A percentile compares a stretch with the other conserved stretches of the same genome.
These are phyloP conservation scores for Sphagnum tenellum DNA, from an alignment of 225 moss, liverwort and hornwort species.

Conservation along the genomic window DNA sequence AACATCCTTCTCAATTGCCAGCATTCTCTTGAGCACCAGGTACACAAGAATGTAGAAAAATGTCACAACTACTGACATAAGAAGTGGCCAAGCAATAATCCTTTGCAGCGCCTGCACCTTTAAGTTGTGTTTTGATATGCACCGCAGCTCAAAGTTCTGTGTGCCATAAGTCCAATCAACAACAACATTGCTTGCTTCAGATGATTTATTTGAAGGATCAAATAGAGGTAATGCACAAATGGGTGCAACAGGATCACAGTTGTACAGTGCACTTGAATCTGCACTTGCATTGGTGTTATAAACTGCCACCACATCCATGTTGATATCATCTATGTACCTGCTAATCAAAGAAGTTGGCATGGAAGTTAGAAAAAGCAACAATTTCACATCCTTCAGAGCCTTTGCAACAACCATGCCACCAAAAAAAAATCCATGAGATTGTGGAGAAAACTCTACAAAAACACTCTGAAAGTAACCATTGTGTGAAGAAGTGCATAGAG, in stretches of 20 bases:
- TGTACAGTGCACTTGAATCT: constrained; percentile 17
- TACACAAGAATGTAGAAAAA: constrained; percentile 30
- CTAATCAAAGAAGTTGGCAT: neutral
- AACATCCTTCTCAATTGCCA: constrained; percentile 31
- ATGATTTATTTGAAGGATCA: constrained; percentile 9
- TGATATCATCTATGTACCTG: constrained; percentile 47
- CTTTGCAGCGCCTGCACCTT: constrained; percentile 27
- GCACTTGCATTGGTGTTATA: constrained; percentile 10
- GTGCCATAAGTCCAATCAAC: constrained; percentile 21
- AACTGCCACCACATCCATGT: constrained; percentile 50
- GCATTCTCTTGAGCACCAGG: constrained; percentile 35
- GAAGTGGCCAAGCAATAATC: constrained; percentile 68
- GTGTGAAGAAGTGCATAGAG: no score
- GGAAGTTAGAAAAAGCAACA: no score
- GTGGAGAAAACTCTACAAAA: no score
- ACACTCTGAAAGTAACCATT: no score
- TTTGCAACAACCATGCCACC: no score
- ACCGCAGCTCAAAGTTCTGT: no score
- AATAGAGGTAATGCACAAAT: constrained; percentile 25
- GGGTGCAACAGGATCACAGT: constrained; percentile 7
- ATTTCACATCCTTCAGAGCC: no score
- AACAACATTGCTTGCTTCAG: constrained; percentile 11
- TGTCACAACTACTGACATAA: constrained; percentile 37
- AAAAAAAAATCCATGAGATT: no score
- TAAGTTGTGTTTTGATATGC: constrained; percentile 13